Base-by-base conservation (phyloP, 495 filamentous ascomycete species). In the Glonium stellatum region DNA sequence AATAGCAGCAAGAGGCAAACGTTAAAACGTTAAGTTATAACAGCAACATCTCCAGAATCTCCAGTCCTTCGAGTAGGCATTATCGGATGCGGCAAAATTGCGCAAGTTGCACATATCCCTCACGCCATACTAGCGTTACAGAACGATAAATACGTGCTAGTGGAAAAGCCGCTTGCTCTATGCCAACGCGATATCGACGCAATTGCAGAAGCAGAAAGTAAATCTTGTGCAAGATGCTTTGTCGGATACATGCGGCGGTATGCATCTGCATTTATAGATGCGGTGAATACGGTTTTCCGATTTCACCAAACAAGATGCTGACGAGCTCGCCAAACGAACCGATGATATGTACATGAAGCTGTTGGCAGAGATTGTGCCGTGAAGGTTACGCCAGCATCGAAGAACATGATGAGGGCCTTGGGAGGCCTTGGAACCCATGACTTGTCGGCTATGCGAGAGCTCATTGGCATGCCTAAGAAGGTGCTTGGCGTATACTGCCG, bases 211-310 rank as follows among this genome's bases (percentile, higher is more conserved):
- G 81, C 79, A 0, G 74, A 79, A 56, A 59, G 67, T 39, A 60
- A 62, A 18, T 64, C 61, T 58, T 65, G 22, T 65, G 72, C 59
- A 9, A 74, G 67, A 21, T 72, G 84, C 31, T 81, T 85, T 54
- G 77, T 85, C 18, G 79, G 80, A 0, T 80, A 76, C 48, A 80
- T 79, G 62, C 72, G 80, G 18, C 74, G 82, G 47, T 81, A 82
- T 60, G 80, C 82, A 2, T 72, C 80, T 0, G 72, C 73, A 27
- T 80, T 79, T 61, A 67, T 71, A 5, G 72, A 76, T n/a, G 70
- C 78, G 13, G 75, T 82, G 48, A 73, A 62, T 67, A 54, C 69
- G 71, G 19, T 72, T 70, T 56, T 65, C 67, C 5, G 69, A 75
- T 56, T 72, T 69, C 21, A 61, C 69, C 0, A 47, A 59, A 5